Percentiles rank a stretch among this genome's conserved stretches.
Conservation (phyloP, 2,329 filamentous ascomycete genomes). For the Colletotrichum eremochloae region DNA sequence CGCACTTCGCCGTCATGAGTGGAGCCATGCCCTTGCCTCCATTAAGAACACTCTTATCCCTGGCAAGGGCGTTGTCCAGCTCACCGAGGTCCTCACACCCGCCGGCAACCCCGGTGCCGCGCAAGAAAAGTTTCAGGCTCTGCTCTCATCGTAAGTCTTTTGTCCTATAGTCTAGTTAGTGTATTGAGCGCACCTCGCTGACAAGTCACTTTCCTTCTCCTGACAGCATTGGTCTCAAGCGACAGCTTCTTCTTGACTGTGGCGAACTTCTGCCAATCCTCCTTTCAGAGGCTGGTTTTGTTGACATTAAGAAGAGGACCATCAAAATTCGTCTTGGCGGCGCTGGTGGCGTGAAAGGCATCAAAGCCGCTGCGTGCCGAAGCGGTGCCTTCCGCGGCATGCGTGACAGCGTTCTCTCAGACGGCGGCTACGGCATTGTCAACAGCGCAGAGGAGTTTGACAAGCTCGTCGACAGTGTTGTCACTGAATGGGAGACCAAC, state of each 20-base stretch:
- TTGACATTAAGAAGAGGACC: background rate
- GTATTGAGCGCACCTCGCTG: background rate
- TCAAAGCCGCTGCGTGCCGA: conserved; percentile 6
- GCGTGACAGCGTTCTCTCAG: background rate
- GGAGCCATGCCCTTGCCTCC: background rate
- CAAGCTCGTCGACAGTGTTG: background rate
- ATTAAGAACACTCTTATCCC: conserved; percentile 2
- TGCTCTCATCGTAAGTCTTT: conserved; percentile 6
- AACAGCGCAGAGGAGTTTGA: background rate
- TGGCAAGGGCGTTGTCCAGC: conserved; percentile 5
- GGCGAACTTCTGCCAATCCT: background rate
- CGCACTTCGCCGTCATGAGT: conserved; percentile 7
- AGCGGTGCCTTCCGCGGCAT: conserved; percentile 6
- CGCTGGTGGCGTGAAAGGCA: background rate
- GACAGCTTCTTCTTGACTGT: conserved; percentile 7
- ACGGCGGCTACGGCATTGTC: conserved; percentile 5
- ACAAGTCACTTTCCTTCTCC: background rate
- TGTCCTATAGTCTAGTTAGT: background rate
- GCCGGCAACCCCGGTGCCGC: background rate
- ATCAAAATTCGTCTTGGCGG: background rate
- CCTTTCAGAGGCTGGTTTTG: background rate
- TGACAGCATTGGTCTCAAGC: background rate
- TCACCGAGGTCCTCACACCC: conserved; percentile 4
- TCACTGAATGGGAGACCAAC: conserved; percentile 1
- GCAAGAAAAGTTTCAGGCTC: conserved; percentile 1